Evolutionary conservation across 495 filamentous ascomycete species (phyloP).

Genomic region (Cenococcum geophilum): DNA sequence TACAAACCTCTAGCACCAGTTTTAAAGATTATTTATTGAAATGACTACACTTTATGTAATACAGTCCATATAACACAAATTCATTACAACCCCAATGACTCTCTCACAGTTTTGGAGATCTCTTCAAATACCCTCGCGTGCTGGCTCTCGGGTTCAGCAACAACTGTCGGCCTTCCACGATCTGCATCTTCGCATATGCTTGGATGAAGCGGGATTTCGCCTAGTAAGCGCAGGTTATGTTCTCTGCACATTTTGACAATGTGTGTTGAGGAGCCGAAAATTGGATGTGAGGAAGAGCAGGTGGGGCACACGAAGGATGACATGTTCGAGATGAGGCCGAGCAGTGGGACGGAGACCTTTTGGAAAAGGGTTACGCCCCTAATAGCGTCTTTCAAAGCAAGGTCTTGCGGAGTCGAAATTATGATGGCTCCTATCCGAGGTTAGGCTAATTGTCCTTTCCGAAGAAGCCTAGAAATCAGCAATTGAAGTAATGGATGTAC

Average conservation of each 20-base stretch:
- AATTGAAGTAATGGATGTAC: neutral
- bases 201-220: constrained; percentile 84
- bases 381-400: constrained; percentile 81
- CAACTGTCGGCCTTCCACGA: constrained; percentile 82
- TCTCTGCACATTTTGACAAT: constrained; percentile 52
- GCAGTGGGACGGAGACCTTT: constrained; percentile 66
- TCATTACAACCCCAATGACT: constrained; percentile 10
- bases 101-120: constrained; percentile 19
- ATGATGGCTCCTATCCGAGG: constrained; percentile 62
- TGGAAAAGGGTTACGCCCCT: constrained; percentile 89
- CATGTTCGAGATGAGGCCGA: constrained; percentile 98
- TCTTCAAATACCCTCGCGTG: constrained; percentile 59
- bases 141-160: constrained; percentile 69
- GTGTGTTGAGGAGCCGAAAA: constrained; percentile 61
- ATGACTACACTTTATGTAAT: too few species aligned
- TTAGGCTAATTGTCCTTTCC: neutral
- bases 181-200: constrained; percentile 86
- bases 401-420: constrained; percentile 86
- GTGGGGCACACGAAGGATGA: constrained; percentile 74
- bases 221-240: constrained; percentile 67
- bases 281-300: constrained; percentile 65
- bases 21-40: too few species aligned
- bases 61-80: too few species aligned
- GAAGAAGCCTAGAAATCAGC: neutral
- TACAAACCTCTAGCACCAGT: too few species aligned